These are phyloP conservation scores for Verticillium alfalfae DNA, from an alignment of 2,329 filamentous ascomycete species.

Conservation along the genomic window DNA sequence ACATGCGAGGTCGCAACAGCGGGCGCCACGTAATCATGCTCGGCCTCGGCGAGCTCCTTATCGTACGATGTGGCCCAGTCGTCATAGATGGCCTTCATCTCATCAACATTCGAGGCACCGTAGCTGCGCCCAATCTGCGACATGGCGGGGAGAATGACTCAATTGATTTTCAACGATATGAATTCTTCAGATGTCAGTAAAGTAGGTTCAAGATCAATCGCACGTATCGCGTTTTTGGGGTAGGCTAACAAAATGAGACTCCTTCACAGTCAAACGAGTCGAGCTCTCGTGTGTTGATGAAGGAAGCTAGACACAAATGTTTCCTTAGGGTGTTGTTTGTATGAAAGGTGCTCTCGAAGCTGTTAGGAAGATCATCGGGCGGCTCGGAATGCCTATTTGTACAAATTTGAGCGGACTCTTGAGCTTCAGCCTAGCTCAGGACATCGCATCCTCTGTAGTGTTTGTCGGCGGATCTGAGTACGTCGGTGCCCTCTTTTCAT, in stretches of 20 bases:
- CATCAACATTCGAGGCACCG: background rate
- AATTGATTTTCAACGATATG: too few species aligned
- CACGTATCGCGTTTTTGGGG: background rate
- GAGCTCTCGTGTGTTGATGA: background rate
- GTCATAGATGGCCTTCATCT: conserved; percentile 21
- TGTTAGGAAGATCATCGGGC: background rate
- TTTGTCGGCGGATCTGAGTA: background rate
- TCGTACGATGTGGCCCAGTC: conserved; percentile 29
- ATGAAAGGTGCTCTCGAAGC: background rate
- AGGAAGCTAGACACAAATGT: too few species aligned
- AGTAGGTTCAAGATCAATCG: background rate
- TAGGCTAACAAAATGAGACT: background rate
- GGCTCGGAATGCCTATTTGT: background rate
- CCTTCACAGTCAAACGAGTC: background rate
- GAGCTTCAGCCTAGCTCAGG: background rate
- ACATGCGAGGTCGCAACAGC: conserved; percentile 26
- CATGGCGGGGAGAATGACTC: background rate
- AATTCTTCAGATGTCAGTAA: background rate
- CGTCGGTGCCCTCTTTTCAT: background rate
- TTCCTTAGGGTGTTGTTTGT: background rate
- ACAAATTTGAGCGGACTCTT: background rate
- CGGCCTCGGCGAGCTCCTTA: conserved; percentile 22
- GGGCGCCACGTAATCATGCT: conserved; percentile 38
- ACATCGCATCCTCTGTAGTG: background rate
- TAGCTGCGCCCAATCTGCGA: conserved; percentile 1